Evolutionary conservation across 129 eudicot genomes (phyloP), one percentile per base, ranked within the genome.

Genomic region (Flaveria sonorensis): DNA sequence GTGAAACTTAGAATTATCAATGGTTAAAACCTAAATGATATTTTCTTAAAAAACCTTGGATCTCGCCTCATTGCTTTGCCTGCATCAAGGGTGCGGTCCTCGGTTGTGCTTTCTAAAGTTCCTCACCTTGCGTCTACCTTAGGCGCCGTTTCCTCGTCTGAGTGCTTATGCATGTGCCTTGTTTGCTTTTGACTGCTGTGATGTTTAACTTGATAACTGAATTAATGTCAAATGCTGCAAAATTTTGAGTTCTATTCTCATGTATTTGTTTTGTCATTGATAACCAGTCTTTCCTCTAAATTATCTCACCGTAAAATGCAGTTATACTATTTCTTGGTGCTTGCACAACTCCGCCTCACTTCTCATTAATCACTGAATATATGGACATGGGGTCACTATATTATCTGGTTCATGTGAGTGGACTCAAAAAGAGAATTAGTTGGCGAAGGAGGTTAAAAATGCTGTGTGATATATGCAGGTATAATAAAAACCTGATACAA

Each of bases 401-500:
- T 83, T 87, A 90, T 74, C 81, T 93, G 51, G 84, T 93, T 82
- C 98, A 93, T 82, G 86, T 86, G 66, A 90, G 98, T 53, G 97
- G 92, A 50, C 87, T 88, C 79, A 93, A 87, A 71, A 93, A 90
- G 81, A 90, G 85, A 87, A 88, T 93, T 48, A 90, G 97, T 87
- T 90, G 92, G 98, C 85, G 89, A 67, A 87, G 92, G 80, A 88
- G 91, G 81, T 80, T 93, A 70, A 88, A 87, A 83, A 90, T 90
- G 97, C 70, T 93, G 32, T 84, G 92, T 84, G 98, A 93, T 82
- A 90, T 93, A 81, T 90, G 97, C 97, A 93, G 97, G 98, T 90
- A 78, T 30, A 30, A 63, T 36, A 16, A 30, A 24, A 40, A 18
- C 51, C 51, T 10, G 40, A 40, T 66, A 36, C 40, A 6, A 43